Conservation (phyloP, 2,329 filamentous ascomycete genomes). For the Septoria linicola region DNA sequence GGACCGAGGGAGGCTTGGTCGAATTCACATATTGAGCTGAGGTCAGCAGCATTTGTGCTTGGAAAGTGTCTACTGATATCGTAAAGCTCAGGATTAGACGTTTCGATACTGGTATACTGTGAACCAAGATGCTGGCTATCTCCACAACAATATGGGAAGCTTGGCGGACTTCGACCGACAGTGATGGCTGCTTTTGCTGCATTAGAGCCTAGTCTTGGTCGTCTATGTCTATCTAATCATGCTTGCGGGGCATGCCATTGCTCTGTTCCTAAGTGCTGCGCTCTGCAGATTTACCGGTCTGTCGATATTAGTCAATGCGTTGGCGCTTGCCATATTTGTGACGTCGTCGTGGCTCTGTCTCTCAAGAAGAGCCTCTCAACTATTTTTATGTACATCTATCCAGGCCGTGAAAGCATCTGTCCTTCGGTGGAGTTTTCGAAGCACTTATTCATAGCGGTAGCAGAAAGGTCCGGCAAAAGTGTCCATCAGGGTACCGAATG, state of each 20-base stretch:
- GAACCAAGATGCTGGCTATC: no score
- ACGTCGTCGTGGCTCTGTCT: no score
- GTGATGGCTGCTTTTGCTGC: not conserved
- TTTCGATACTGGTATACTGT: no score
- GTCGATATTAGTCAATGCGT: not conserved
- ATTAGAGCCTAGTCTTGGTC: not conserved
- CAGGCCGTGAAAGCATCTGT: no score
- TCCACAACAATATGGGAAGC: not conserved
- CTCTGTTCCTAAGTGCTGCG: not conserved
- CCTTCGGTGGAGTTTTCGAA: no score
- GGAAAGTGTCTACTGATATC: no score
- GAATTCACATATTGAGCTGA: no score
- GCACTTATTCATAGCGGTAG: constrained; percentile 37
- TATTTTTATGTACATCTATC: no score
- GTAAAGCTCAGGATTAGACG: no score
- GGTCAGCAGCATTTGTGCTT: no score
- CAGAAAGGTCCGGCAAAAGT: constrained; percentile 36
- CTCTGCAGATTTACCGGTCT: not conserved
- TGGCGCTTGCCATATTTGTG: not conserved
- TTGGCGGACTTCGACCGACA: no score
- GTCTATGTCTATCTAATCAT: not conserved
- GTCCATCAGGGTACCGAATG: constrained; percentile 35
- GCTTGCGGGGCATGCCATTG: not conserved
- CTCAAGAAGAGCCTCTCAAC: no score
- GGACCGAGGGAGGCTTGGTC: constrained; percentile 1